Evolutionary conservation across 345 rosid species (phyloP).

Genomic region (Camelina laxa): DNA sequence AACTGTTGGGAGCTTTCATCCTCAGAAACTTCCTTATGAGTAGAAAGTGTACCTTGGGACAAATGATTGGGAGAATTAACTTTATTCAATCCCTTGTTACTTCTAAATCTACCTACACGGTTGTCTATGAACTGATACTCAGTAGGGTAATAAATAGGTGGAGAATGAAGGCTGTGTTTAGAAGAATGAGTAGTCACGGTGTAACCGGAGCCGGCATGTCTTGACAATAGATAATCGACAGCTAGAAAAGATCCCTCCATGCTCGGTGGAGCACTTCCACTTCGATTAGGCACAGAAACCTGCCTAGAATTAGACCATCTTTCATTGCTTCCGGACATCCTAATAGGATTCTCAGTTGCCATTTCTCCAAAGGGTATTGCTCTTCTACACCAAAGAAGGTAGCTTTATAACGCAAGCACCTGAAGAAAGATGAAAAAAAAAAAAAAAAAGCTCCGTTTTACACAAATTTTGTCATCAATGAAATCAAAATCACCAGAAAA

Average conservation of each 20-base stretch:
- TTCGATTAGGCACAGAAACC: constrained; percentile 53
- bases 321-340: constrained; percentile 45
- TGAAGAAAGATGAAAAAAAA: neutral
- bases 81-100: constrained; percentile 42
- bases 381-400: neutral
- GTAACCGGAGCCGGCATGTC: constrained; percentile 31
- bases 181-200: constrained; percentile 36
- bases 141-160: constrained; percentile 46
- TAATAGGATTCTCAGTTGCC: constrained; percentile 67
- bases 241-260: constrained; percentile 66
- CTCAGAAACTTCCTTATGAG: constrained; percentile 65
- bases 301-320: constrained; percentile 50
- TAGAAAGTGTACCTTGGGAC: constrained; percentile 55
- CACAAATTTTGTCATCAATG: neutral
- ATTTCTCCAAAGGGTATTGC: constrained; percentile 33
- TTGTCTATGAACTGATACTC: constrained; percentile 33
- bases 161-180: constrained; percentile 46
- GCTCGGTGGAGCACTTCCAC: constrained; percentile 72
- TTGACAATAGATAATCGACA: constrained; percentile 49
- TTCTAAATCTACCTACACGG: constrained; percentile 46
- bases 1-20: constrained; percentile 50
- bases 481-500: neutral
- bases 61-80: constrained; percentile 42
- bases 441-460: neutral
- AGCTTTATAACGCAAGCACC: constrained; percentile 30